Evolutionary conservation across 179 eudicot genomes (phyloP).

Genomic region (Silene coronaria): DNA sequence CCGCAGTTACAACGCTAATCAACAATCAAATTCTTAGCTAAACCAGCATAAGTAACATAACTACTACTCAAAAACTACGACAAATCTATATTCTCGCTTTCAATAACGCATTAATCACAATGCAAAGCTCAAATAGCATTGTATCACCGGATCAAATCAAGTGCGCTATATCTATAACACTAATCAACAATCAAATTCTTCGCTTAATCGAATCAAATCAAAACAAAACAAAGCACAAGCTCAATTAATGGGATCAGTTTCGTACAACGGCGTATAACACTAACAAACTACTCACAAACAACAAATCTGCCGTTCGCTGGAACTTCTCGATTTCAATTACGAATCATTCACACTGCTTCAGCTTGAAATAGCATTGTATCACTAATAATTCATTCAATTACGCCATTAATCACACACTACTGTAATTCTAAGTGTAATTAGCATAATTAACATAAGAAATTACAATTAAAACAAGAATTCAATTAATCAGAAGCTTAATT

Average conservation of each 20-base stretch:
- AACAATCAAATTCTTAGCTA: not conserved
- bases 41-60: too few species aligned
- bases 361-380: not conserved
- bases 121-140: not conserved
- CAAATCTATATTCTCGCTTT: not conserved
- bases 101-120: constrained; percentile 2
- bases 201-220: not conserved
- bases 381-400: not conserved
- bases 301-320: not conserved
- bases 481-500: too few species aligned
- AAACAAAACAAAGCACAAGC: not conserved
- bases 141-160: not conserved
- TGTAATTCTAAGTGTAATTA: too few species aligned
- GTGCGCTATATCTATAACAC: not conserved
- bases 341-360: not conserved
- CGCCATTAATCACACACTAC: not conserved
- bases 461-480: not conserved
- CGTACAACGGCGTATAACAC: not conserved
- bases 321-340: not conserved
- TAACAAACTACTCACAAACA: not conserved
- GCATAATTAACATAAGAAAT: not conserved
- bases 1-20: not conserved
- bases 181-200: not conserved
- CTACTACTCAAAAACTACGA: not conserved
- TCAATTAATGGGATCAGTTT: not conserved